These are phyloP conservation scores for Salix caprea DNA, from an alignment of 345 rosid species.

Conservation along the genomic window DNA sequence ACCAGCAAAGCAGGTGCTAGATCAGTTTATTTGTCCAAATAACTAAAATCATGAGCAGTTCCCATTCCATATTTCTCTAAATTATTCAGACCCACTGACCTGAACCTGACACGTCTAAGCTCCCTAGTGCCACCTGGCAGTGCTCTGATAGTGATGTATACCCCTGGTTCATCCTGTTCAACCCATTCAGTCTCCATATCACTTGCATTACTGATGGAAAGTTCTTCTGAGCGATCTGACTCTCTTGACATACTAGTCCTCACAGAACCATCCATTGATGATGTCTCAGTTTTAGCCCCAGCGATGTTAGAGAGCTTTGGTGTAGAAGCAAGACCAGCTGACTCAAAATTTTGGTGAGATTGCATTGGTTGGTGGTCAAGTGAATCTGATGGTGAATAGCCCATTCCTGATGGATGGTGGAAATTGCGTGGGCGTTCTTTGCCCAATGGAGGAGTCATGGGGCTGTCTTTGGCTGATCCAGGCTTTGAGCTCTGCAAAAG, in stretches of 20 bases:
- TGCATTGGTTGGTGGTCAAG: constrained; percentile 51
- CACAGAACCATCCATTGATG: constrained; percentile 64
- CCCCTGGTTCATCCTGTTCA: constrained; percentile 91
- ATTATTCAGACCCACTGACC: constrained; percentile 38
- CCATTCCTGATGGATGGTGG: constrained; percentile 42
- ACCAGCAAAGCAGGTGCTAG: background rate
- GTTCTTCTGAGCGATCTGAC: constrained; percentile 63
- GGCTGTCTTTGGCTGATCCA: constrained; percentile 63
- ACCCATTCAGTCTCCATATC: constrained; percentile 92
- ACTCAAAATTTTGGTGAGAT: constrained; percentile 36
- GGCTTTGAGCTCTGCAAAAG: constrained; percentile 45
- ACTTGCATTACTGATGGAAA: constrained; percentile 87
- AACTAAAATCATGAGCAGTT: background rate
- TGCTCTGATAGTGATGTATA: constrained; percentile 82
- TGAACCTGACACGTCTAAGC: constrained; percentile 93
- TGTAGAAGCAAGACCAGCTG: constrained; percentile 58
- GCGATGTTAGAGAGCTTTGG: constrained; percentile 64
- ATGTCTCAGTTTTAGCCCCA: constrained; percentile 71
- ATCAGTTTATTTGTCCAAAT: no score
- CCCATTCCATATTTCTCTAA: background rate
- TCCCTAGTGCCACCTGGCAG: constrained; percentile 76
- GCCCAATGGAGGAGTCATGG: constrained; percentile 73
- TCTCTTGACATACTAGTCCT: constrained; percentile 80
- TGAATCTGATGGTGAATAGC: constrained; percentile 62
- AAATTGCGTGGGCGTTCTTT: constrained; percentile 52